A percentile compares a stretch with the other conserved stretches of the same genome.
Evolutionary conservation across 306 rosid species (phyloP).

Genomic region (Cucurbita ficifolia): DNA sequence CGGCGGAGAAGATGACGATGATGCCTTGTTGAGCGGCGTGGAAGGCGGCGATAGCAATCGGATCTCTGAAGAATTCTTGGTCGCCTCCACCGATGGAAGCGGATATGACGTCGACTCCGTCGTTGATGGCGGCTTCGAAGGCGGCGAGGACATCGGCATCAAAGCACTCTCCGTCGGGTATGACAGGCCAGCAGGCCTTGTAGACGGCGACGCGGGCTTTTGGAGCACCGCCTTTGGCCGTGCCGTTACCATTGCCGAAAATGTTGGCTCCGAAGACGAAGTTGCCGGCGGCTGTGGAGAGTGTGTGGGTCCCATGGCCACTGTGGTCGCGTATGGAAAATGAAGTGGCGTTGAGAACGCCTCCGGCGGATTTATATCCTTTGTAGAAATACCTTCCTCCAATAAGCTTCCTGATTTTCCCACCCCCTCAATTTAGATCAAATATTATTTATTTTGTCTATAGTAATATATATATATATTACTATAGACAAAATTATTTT

Average conservation of each 20-base stretch:
- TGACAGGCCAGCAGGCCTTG: conserved; percentile 1
- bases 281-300: background rate
- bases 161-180: background rate
- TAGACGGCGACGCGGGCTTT: background rate
- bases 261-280: background rate
- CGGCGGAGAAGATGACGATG: background rate
- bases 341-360: background rate
- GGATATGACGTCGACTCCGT: background rate
- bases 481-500: too few species aligned
- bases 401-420: background rate
- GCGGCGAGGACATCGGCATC: background rate
- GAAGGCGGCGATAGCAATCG: background rate
- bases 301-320: conserved; percentile 3
- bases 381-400: background rate
- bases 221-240: background rate
- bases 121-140: background rate
- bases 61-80: background rate
- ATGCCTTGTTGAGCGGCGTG: background rate
- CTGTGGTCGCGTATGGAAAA: background rate
- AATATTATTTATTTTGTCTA: too few species aligned
- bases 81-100: background rate
- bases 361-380: background rate
- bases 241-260: background rate
- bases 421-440: background rate
- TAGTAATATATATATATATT: too few species aligned